phyloP scores from a whole-genome alignment of 306 rosid species.

The Acacia acuminata region DNA sequence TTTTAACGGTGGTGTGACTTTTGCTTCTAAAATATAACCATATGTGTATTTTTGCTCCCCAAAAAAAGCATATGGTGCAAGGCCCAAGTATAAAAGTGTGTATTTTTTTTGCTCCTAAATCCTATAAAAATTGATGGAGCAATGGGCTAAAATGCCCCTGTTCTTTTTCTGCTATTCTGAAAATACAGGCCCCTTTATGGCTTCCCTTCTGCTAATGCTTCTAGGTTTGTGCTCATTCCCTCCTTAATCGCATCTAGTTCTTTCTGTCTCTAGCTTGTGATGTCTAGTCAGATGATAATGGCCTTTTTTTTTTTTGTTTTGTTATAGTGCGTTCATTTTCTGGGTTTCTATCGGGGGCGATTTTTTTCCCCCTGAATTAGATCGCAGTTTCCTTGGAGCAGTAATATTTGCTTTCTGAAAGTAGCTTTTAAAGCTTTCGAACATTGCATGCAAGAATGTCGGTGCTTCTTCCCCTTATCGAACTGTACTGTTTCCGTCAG shows the following conservation, averaged over 20 bases:
- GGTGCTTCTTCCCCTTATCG: constrained; percentile 29
- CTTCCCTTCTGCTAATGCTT: constrained; percentile 50
- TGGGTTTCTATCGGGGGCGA: neutral
- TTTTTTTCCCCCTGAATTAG: neutral
- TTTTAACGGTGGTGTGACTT: no score
- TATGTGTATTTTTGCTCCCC: no score
- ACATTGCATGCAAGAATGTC: constrained; percentile 33
- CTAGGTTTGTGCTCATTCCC: constrained; percentile 60
- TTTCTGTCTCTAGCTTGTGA: neutral
- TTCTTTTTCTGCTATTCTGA: no score
- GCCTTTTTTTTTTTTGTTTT: no score
- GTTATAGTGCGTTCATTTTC: neutral
- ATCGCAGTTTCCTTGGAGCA: constrained; percentile 27
- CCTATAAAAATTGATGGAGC: no score
- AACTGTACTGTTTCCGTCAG: neutral
- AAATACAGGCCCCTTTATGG: constrained; percentile 3
- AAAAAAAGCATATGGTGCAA: no score
- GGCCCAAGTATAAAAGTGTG: no score
- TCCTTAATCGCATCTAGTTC: neutral
- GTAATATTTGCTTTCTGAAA: constrained; percentile 1
- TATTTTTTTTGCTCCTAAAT: no score
- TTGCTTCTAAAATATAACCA: no score
- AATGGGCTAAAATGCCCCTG: no score
- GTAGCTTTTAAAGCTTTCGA: neutral
- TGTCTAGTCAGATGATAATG: neutral